Evolutionary conservation across 495 filamentous ascomycete genomes (phyloP).

Genomic region (Penicillium paxilli): DNA sequence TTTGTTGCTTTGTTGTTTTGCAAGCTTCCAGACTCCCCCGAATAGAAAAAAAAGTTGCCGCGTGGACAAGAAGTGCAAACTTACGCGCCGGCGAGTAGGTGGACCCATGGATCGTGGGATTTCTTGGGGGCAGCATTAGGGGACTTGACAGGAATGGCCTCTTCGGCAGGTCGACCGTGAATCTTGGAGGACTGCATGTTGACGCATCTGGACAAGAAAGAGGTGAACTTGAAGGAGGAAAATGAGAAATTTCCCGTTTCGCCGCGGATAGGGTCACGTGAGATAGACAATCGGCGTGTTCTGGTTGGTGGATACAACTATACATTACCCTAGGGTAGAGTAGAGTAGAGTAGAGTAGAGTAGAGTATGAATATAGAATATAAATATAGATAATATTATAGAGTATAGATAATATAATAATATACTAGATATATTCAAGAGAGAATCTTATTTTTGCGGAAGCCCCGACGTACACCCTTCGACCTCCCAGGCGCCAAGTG

Average conservation of each 20-base stretch:
- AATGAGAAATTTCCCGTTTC: conserved; percentile 16
- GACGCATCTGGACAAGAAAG: conserved; percentile 11
- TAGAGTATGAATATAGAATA: too few species aligned
- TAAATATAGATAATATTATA: too few species aligned
- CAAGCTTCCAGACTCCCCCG: too few species aligned
- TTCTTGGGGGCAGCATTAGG: conserved; percentile 14
- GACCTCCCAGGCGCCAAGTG: too few species aligned
- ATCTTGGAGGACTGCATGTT: conserved; percentile 23
- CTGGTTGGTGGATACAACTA: neutral
- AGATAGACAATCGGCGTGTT: conserved; percentile 12
- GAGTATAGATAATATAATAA: too few species aligned
- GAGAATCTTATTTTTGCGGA: too few species aligned
- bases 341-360: too few species aligned
- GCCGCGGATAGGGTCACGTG: conserved; percentile 20
- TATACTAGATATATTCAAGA: too few species aligned
- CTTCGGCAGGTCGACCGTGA: conserved; percentile 14
- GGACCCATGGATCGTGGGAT: conserved; percentile 59
- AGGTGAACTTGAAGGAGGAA: too few species aligned
- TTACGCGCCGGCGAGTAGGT: conserved; percentile 86
- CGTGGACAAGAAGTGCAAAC: conserved; percentile 24
- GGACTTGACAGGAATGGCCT: conserved; percentile 8
- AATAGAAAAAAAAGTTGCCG: neutral
- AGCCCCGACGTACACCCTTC: too few species aligned
- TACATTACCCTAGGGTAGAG: too few species aligned
- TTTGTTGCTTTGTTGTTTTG: neutral